These are phyloP conservation scores for Hericium coralloides DNA, from an alignment of 768 basidiomycete species.

Conservation along the genomic window DNA sequence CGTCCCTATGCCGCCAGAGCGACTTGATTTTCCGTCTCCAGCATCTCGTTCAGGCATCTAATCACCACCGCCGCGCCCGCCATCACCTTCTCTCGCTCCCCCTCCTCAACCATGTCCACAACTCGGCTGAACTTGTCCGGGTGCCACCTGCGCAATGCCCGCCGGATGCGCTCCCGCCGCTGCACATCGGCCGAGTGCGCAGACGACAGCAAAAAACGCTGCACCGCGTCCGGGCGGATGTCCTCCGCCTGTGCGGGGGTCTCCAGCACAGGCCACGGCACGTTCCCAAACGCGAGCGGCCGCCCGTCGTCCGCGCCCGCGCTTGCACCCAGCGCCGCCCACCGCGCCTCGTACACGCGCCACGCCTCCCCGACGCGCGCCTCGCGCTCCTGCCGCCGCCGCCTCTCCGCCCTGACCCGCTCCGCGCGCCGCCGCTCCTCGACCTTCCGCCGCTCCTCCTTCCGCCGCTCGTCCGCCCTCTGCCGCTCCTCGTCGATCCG, in stretches of 20 bases:
- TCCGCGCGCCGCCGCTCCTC: neutral
- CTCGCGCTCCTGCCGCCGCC: neutral
- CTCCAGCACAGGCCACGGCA: constrained; percentile 62
- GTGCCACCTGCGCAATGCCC: constrained; percentile 69
- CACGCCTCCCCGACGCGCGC: constrained; percentile 44
- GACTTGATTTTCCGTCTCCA: constrained; percentile 8
- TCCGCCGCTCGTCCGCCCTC: neutral
- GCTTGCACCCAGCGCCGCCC: constrained; percentile 37
- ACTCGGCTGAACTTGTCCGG: constrained; percentile 67
- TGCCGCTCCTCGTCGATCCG: neutral
- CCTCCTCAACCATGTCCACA: constrained; percentile 39
- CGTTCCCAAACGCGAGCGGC: constrained; percentile 44
- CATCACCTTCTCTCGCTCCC: constrained; percentile 46
- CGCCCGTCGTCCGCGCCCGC: constrained; percentile 17
- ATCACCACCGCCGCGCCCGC: constrained; percentile 59
- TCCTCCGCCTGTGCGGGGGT: constrained; percentile 36
- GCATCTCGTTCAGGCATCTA: constrained; percentile 26
- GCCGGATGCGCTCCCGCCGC: constrained; percentile 56
- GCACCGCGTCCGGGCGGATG: constrained; percentile 46
- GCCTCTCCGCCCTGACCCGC: neutral
- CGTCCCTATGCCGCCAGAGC: neutral
- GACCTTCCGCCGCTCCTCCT: neutral
- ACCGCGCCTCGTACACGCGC: constrained; percentile 55
- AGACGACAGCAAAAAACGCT: constrained; percentile 55
- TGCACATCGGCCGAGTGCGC: constrained; percentile 49